phyloP scores from a whole-genome alignment of 441 rosid species.

The Erodium chrysanthum region DNA sequence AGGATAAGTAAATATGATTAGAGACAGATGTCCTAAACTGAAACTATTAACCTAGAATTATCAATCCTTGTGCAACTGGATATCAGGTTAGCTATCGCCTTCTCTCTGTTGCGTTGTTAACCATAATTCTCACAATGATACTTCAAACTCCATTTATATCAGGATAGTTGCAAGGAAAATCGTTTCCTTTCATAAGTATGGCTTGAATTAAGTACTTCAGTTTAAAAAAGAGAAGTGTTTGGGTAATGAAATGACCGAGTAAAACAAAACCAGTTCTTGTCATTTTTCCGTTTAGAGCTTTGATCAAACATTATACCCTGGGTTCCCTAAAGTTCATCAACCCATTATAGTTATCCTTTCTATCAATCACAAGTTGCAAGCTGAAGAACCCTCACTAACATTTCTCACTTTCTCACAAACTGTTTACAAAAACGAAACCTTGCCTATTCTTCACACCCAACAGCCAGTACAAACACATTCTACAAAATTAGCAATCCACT shows the following conservation, averaged over 20 bases:
- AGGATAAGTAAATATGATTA: constrained; percentile 8
- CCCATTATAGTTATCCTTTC: too few species aligned
- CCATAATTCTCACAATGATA: not conserved
- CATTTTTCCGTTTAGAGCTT: not conserved
- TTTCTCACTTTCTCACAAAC: not conserved
- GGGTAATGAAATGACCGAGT: constrained; percentile 5
- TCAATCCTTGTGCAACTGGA: not conserved
- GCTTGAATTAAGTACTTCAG: constrained; percentile 6
- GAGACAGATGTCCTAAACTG: constrained; percentile 1
- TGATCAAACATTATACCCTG: not conserved
- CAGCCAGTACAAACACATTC: not conserved
- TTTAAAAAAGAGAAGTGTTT: constrained; percentile 4
- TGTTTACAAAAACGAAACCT: not conserved
- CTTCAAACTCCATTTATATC: not conserved
- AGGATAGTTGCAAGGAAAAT: constrained; percentile 1
- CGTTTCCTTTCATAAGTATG: not conserved
- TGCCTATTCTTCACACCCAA: not conserved
- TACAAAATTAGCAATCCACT: not conserved
- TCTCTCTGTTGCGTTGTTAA: not conserved
- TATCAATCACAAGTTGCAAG: not conserved
- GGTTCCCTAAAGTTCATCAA: not conserved
- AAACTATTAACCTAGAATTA: not conserved
- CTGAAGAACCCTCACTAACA: not conserved
- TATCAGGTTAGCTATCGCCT: not conserved
- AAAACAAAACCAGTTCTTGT: not conserved